Evolutionary conservation across 2,329 filamentous ascomycete genomes (phyloP).

Genomic region (Leptographium lundbergii): DNA sequence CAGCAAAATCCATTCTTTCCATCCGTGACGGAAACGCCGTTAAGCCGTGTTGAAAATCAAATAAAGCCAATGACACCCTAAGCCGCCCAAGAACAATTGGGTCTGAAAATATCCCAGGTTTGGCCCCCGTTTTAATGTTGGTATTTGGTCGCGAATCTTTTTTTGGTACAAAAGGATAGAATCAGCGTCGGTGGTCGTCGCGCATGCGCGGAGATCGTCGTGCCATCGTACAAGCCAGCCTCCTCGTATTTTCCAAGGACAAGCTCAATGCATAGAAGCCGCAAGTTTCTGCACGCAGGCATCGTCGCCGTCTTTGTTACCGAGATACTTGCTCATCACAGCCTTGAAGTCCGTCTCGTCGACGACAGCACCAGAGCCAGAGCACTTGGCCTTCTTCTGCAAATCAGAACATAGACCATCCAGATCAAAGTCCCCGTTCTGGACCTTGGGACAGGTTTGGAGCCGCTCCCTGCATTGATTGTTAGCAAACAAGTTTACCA

Average conservation of each 20-base stretch:
- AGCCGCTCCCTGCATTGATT: conserved; percentile 62
- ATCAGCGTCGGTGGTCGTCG: background rate
- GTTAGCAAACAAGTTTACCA: conserved; percentile 2
- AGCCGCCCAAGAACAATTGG: background rate
- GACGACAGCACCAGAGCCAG: conserved; percentile 78
- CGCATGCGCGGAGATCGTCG: background rate
- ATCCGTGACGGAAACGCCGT: background rate
- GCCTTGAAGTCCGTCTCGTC: conserved; percentile 79
- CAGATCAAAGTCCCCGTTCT: conserved; percentile 84
- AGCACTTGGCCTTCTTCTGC: conserved; percentile 91
- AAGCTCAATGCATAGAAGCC: background rate
- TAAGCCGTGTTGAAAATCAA: background rate
- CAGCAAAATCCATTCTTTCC: background rate
- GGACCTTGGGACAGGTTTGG: conserved; percentile 75
- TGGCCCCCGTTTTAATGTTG: background rate
- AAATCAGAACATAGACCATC: conserved; percentile 87
- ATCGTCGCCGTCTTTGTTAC: conserved; percentile 22
- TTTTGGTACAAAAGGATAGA: background rate
- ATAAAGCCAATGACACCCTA: background rate
- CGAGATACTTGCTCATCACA: conserved; percentile 55
- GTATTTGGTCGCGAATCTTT: background rate
- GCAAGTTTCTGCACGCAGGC: conserved; percentile 2
- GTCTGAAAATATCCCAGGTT: background rate
- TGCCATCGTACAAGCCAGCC: background rate
- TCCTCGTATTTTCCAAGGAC: background rate